Evolutionary conservation across 495 filamentous ascomycete species (phyloP), one percentile per base, ranked within the genome.

Genomic region (Pyrenula aspistea): DNA sequence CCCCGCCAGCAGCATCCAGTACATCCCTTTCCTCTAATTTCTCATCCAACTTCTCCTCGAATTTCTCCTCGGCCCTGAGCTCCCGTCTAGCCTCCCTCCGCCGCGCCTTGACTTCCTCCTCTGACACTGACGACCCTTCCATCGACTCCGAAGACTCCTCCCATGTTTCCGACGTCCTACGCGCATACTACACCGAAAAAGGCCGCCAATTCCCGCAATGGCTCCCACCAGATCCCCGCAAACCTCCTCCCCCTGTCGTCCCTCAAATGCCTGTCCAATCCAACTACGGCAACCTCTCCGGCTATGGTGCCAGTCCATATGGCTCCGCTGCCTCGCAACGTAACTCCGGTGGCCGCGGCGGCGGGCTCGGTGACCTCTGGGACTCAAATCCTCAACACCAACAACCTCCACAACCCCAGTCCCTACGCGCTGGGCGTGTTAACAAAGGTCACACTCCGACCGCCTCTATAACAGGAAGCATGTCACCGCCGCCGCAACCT

Each of bases 101-200:
- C 57, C 83, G 85, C 36, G 84, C 83, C 25, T 84, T 93, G 67
- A 84, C 91, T 56, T 72, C 78, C 56, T 78, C 83, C 63, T 91
- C 94, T 67, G 78, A 83, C 56, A 91, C 95, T 72, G 74, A 77
- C 63, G 74, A 78, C 62, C 75, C 77, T 59, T 42, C 31, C 31
- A 42, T 42, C 31, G 91, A 96, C 64, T 93, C 89, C 57, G 90
- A 94, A 72, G 91, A 96, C 72, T 87, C 93, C 74, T 91, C 90
- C 1, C 90, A 96, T 72, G 84, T 98, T 65, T 92, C 88, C 71
- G 87, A 91, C 65, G 91, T 95, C 12, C 83, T 98, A n/a, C 87
- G 93, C 54, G 86, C 83, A 56, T 95, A 97, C 77, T 98, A 98
- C 74, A 82, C 73, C 36, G 93, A 97, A 66, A 94, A 94, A 63